Conservation (phyloP, 805 yeast genomes). For the Candida jianshihensis region DNA sequence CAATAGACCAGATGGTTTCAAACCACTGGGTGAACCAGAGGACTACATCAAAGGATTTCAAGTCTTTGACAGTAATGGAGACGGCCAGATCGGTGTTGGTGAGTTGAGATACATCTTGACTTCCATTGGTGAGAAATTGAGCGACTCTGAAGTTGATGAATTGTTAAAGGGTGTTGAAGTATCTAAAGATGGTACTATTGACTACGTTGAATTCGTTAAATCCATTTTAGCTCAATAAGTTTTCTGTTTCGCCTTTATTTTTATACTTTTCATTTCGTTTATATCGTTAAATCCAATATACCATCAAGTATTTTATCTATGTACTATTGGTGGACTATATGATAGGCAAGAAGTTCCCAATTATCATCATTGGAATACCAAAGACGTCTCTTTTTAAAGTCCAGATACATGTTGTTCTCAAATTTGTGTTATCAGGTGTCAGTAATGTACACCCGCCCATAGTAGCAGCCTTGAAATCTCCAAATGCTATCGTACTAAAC, state of each 20-base stretch:
- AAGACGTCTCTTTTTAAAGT: constrained; percentile 91
- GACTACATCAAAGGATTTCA: constrained; percentile 95
- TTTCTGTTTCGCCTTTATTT: not conserved
- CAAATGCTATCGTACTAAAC: constrained; percentile 80
- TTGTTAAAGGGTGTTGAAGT: constrained; percentile 91
- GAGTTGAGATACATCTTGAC: constrained; percentile 93
- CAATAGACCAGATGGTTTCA: constrained; percentile 83
- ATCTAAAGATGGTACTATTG: constrained; percentile 89
- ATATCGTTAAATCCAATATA: no score
- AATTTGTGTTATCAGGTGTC: constrained; percentile 45
- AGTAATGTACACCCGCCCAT: constrained; percentile 80
- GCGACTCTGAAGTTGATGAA: constrained; percentile 91
- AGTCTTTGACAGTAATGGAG: constrained; percentile 91
- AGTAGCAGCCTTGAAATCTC: constrained; percentile 83
- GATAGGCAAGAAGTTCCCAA: constrained; percentile 88
- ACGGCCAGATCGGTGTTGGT: constrained; percentile 96
- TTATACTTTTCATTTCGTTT: not conserved
- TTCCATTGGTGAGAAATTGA: constrained; percentile 88
- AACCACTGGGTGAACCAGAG: constrained; percentile 74
- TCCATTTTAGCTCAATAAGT: constrained; percentile 79
- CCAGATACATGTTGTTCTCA: constrained; percentile 83
- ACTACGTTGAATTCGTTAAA: constrained; percentile 91
- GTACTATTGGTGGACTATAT: constrained; percentile 21
- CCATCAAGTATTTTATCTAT: no score
- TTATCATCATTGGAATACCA: constrained; percentile 95